Evolutionary conservation across 2,329 filamentous ascomycete genomes (phyloP), one percentile per base, ranked within the genome.

Genomic region (Verticillium albo-atrum): DNA sequence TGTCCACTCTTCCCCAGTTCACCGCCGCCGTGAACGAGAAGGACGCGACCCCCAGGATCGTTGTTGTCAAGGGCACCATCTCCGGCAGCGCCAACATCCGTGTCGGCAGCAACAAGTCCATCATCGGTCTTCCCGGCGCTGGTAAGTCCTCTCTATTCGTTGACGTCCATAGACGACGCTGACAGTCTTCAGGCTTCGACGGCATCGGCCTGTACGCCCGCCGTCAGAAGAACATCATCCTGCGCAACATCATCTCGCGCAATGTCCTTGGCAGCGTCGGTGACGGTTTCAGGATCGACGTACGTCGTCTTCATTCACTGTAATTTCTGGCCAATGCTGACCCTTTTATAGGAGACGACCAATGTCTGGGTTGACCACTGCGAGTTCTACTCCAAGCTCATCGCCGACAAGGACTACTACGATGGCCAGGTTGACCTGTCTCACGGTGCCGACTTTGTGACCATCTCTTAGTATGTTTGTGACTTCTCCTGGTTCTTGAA

Each of bases 211-310:
- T 85, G 57, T 76, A 79, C 57, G 75, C 86, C 68, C 76, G 78
- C 62, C 71, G 72, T 14, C 73, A 75, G 23, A 76, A 68, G 61
- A 86, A 86, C 64, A 82, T 86, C 58, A 84, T 86, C 62, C 68
- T 86, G 57, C 80, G 79, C 55, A 86, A 86, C 72, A 67, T 86
- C 42, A 80, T 50, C 42, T 50, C 42, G 10, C 42, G 42, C 42
- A 50, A 50, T 10, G 42, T 50, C 10, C 42, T 50, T 9, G 42
- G 42, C n/a, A 50, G 42, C 20, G 42, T 71, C 50, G 78, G 75
- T 27, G 79, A 82, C 62, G 74, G 75, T 54, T 68, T 82, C 57
- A 73, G 53, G 26, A 61, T 64, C 5, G 58, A 64, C 2, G 74
- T 25, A 50, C 3, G 42, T 50, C 1, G 20, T 20, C 2, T 12